Conservation (phyloP, 331 rosid genomes). For the Stylosanthes scabra region DNA sequence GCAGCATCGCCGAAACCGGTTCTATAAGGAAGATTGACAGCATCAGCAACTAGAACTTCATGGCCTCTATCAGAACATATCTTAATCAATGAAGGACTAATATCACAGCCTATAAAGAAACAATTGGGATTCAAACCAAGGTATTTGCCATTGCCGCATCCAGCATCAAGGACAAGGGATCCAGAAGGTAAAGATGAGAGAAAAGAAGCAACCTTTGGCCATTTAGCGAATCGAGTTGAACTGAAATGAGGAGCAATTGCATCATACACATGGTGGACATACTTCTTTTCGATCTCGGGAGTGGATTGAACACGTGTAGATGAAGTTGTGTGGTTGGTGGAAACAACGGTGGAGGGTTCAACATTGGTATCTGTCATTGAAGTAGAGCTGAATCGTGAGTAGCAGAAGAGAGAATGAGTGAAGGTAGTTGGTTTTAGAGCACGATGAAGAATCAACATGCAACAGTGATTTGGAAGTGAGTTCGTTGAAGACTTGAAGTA, state of each 20-base stretch:
- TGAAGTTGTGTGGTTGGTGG: conserved; percentile 37
- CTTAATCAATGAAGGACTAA: conserved; percentile 78
- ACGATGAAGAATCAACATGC: conserved; percentile 29
- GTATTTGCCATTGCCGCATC: conserved; percentile 97
- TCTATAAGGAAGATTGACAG: conserved; percentile 85
- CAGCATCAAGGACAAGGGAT: conserved; percentile 87
- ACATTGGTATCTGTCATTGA: conserved; percentile 63
- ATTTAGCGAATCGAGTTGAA: conserved; percentile 86
- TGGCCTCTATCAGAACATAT: conserved; percentile 81
- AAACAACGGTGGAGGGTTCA: conserved; percentile 45
- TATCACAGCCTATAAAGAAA: conserved; percentile 83
- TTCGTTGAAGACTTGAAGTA: no score
- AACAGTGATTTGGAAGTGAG: neutral
- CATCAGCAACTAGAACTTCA: conserved; percentile 89
- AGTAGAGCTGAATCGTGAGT: conserved; percentile 14
- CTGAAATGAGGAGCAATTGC: conserved; percentile 97
- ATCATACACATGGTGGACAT: conserved; percentile 86
- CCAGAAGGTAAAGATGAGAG: conserved; percentile 73
- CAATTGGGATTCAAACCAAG: conserved; percentile 68
- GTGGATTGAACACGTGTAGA: conserved; percentile 59
- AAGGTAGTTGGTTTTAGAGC: conserved; percentile 38
- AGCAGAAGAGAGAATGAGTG: neutral
- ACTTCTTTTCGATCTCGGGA: conserved; percentile 91
- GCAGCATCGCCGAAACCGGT: conserved; percentile 92
- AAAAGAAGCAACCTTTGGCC: conserved; percentile 94